phyloP scores from a whole-genome alignment of 83 land plant species.

The Thuja plicata region DNA sequence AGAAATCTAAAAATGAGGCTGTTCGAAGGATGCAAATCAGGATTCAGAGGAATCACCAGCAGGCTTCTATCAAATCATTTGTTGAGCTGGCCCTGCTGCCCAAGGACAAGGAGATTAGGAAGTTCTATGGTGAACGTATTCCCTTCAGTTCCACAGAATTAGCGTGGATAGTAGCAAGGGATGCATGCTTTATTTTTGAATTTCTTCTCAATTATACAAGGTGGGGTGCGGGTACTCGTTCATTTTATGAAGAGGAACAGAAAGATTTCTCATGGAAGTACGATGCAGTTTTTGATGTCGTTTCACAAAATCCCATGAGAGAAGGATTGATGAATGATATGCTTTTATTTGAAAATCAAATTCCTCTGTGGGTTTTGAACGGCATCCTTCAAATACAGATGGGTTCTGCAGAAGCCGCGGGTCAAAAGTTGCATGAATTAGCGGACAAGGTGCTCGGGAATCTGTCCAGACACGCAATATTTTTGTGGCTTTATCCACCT shows the following conservation, averaged over 20 bases:
- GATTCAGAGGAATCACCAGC: background rate
- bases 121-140: background rate
- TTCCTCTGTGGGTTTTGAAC: background rate
- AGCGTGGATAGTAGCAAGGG: background rate
- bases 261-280: too few relatives aligned
- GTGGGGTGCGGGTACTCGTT: rapidly evolving
- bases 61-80: background rate
- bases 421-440: background rate
- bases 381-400: background rate
- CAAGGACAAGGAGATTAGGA: background rate
- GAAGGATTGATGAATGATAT: background rate
- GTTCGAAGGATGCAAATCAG: background rate
- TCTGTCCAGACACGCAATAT: background rate
- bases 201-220: background rate
- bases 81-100: background rate
- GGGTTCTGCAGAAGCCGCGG: background rate
- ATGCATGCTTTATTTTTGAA: background rate
- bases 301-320: background rate
- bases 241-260: background rate
- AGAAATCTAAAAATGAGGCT: background rate
- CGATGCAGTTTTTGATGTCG: background rate
- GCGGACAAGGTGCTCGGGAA: rapidly evolving
- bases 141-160: background rate
- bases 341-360: background rate
- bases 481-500: background rate